phyloP scores from a whole-genome alignment of 768 basidiomycete genomes.

The Tylopilus plumbeoviolaceoides region DNA sequence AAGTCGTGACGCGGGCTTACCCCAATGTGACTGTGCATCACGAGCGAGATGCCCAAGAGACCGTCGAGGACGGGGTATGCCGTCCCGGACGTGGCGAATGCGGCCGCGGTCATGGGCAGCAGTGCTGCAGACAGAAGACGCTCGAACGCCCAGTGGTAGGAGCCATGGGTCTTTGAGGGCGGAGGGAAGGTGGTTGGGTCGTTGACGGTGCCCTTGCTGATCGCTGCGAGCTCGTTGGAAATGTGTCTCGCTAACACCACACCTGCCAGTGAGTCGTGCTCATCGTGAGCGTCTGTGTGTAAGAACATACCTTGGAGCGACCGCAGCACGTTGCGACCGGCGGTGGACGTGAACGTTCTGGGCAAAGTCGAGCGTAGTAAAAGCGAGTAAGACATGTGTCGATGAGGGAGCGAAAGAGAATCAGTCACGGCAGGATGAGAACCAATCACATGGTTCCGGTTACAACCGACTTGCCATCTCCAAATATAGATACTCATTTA shows the following conservation, averaged over 20 bases:
- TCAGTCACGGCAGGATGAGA: too few species aligned
- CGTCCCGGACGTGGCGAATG: conserved; percentile 73
- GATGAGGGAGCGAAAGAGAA: background rate
- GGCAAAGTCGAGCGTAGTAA: conserved; percentile 47
- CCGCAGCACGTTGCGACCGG: conserved; percentile 38
- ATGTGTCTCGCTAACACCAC: conserved; percentile 37
- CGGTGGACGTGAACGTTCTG: conserved; percentile 35
- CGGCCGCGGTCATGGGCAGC: conserved; percentile 83
- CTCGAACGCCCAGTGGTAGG: conserved; percentile 92
- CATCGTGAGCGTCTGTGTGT: background rate
- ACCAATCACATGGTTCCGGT: background rate
- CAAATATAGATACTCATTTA: too few species aligned
- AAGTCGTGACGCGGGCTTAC: conserved; percentile 38
- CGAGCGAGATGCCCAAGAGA: conserved; percentile 77
- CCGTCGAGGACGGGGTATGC: conserved; percentile 87
- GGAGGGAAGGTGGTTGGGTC: conserved; percentile 90
- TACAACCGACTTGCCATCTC: background rate
- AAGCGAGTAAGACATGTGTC: conserved; percentile 45
- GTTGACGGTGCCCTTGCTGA: conserved; percentile 90
- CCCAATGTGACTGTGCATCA: conserved; percentile 96
- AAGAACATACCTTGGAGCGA: conserved; percentile 38
- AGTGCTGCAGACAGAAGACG: conserved; percentile 83
- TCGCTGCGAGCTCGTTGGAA: conserved; percentile 49
- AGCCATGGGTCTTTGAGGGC: conserved; percentile 78
- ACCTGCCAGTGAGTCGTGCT: background rate